Conservation (phyloP, 2,329 filamentous ascomycete species). For the Knoxdaviesia capensis region DNA sequence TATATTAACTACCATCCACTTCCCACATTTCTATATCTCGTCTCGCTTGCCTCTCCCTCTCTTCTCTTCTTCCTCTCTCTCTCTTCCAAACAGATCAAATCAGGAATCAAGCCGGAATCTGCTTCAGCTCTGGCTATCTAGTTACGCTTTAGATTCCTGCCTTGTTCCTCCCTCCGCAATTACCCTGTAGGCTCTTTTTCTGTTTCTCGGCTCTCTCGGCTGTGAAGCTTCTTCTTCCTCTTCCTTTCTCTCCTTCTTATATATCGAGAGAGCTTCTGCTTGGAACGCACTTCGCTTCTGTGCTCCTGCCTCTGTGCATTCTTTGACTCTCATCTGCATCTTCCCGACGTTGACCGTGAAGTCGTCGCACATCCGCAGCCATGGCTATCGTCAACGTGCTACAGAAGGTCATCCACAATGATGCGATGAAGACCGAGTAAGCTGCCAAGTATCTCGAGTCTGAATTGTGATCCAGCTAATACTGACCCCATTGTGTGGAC, state of each 20-base stretch:
- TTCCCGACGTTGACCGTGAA: neutral
- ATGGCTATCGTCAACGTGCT: conserved; percentile 27
- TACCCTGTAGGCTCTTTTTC: neutral
- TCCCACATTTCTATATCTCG: no score
- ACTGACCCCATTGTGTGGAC: neutral
- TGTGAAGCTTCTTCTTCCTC: neutral
- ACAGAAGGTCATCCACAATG: conserved; percentile 41
- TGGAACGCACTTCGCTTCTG: neutral
- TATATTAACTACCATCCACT: no score
- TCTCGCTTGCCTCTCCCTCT: no score
- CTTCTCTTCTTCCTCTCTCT: no score
- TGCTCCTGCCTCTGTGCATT: neutral
- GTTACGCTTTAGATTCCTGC: no score
- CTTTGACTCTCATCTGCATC: neutral
- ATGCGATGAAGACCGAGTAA: conserved; percentile 44
- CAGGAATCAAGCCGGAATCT: no score
- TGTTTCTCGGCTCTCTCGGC: neutral
- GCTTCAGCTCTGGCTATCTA: no score
- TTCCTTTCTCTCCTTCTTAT: neutral
- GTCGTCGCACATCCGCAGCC: conserved; percentile 4
- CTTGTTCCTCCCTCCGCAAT: no score
- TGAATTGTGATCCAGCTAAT: neutral
- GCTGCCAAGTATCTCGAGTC: neutral
- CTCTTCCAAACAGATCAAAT: no score
- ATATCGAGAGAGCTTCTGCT: no score